phyloP scores from a whole-genome alignment of 2,329 filamentous ascomycete species.

The Triangularia setosa region DNA sequence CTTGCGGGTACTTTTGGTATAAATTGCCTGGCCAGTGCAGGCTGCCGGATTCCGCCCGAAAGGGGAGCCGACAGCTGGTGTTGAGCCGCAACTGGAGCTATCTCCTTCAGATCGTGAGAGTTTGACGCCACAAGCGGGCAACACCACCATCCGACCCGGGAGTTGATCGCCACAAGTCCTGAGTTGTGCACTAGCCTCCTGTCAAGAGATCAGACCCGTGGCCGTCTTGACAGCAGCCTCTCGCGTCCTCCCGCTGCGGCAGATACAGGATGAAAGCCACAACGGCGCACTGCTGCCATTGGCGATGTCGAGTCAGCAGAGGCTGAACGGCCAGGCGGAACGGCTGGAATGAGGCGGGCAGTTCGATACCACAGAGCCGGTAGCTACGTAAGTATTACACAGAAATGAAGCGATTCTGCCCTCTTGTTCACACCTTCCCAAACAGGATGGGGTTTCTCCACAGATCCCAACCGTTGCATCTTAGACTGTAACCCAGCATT shows the following conservation, averaged over 20 bases:
- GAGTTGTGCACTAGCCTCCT: not conserved
- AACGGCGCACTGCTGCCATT: not conserved
- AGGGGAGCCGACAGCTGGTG: not conserved
- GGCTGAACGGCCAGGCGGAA: constrained; percentile 1
- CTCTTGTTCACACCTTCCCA: constrained; percentile 4
- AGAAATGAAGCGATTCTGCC: not conserved
- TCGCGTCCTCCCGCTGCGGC: not conserved
- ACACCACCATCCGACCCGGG: not conserved
- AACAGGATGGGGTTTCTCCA: constrained; percentile 1
- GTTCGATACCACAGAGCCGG: not conserved
- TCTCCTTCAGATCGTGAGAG: not conserved
- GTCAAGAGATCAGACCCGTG: not conserved
- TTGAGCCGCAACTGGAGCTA: not conserved
- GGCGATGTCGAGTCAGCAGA: not conserved
- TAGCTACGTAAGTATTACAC: not conserved
- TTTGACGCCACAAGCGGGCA: not conserved
- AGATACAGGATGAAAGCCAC: not conserved
- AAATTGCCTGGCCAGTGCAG: not conserved
- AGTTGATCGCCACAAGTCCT: not conserved
- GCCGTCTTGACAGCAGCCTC: constrained; percentile 5
- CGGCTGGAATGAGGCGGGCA: not conserved
- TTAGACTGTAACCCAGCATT: not conserved
- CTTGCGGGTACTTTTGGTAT: not conserved
- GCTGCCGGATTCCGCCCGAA: not conserved
- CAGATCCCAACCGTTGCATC: not conserved